phyloP scores from a whole-genome alignment of 78 protist species.

The Polysphondylium violaceum region DNA sequence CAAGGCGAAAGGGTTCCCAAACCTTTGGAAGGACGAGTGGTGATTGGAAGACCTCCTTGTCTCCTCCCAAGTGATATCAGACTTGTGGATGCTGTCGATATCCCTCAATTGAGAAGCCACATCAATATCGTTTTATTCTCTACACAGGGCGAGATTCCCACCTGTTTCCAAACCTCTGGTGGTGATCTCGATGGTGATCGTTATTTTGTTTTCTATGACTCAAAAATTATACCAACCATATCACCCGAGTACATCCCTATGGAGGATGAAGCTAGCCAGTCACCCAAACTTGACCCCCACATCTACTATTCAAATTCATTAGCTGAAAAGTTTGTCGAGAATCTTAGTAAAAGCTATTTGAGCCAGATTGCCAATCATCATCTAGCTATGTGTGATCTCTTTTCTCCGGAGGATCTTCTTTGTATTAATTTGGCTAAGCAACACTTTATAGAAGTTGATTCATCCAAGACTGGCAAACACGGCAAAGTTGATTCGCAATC shows the following conservation, averaged over 20 bases:
- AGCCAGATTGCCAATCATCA: conserved; percentile 62
- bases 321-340: conserved; percentile 19
- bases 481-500: conserved; percentile 51
- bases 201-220: conserved; percentile 69
- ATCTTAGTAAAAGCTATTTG: conserved; percentile 3
- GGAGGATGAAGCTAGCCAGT: too few species aligned
- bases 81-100: conserved; percentile 59
- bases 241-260: too few species aligned
- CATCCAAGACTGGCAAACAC: conserved; percentile 44
- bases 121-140: conserved; percentile 58
- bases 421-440: conserved; percentile 28
- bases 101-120: background rate
- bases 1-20: background rate
- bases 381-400: conserved; percentile 39
- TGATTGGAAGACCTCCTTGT: conserved; percentile 71
- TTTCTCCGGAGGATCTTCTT: background rate
- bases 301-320: background rate
- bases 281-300: background rate
- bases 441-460: conserved; percentile 76
- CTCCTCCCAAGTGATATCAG: conserved; percentile 80
- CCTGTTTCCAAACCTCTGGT: conserved; percentile 67
- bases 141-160: conserved; percentile 59
- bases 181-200: conserved; percentile 85
- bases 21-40: conserved; percentile 26
- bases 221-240: background rate